A percentile compares a stretch with the other conserved stretches of the same genome.
Conservation (phyloP, 305 asterid species). For the Petunia hybrid region DNA sequence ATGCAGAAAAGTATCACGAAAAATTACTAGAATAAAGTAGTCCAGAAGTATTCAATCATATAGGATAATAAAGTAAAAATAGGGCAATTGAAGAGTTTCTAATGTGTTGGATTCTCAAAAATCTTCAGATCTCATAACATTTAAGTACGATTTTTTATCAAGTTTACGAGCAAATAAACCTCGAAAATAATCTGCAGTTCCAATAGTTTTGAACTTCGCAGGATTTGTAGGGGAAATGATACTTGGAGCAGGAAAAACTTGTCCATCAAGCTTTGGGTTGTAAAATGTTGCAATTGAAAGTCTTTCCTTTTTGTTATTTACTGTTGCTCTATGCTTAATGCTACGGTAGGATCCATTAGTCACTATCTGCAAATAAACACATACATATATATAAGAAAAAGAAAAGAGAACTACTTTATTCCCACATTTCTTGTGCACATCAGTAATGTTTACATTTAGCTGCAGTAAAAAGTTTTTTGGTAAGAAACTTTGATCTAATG, state of each 20-base stretch:
- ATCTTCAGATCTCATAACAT: slow-evolving; percentile 13
- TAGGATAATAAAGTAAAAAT: not conserved
- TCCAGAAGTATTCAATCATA: not conserved
- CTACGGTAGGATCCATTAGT: slow-evolving; percentile 39
- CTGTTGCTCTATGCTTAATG: slow-evolving; percentile 37
- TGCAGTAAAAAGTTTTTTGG: too few relatives aligned
- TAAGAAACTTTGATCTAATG: too few relatives aligned
- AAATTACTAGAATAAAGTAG: not conserved
- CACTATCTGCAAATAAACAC: slow-evolving; percentile 34
- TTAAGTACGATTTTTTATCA: slow-evolving; percentile 28
- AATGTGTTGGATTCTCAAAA: not conserved
- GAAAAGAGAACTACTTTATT: not conserved
- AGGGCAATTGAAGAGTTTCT: not conserved
- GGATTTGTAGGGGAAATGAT: slow-evolving; percentile 15
- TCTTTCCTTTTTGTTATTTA: slow-evolving; percentile 34
- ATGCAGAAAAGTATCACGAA: not conserved
- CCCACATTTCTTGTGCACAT: too few relatives aligned
- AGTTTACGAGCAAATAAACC: slow-evolving; percentile 33
- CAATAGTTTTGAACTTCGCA: slow-evolving; percentile 25
- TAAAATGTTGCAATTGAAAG: slow-evolving; percentile 38
- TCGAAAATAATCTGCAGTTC: slow-evolving; percentile 24
- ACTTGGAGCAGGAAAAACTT: slow-evolving; percentile 32
- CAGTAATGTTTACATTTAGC: too few relatives aligned
- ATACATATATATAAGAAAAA: not conserved
- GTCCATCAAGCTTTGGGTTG: slow-evolving; percentile 22